These are phyloP conservation scores for Yamadazyma triangularis DNA, from an alignment of 1,139 yeast genomes.

Conservation along the genomic window DNA sequence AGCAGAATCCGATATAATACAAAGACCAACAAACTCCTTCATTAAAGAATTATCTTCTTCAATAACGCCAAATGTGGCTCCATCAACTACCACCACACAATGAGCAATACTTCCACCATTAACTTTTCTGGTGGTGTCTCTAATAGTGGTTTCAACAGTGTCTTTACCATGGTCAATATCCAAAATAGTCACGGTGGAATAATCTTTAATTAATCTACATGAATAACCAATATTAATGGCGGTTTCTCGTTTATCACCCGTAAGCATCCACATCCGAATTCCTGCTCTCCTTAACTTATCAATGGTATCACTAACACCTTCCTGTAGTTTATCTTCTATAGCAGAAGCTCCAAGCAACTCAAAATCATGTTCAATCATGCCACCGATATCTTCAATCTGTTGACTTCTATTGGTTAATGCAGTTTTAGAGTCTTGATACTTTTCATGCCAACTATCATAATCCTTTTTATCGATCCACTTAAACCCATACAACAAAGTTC, in stretches of 20 bases:
- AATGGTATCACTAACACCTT: constrained; percentile 92
- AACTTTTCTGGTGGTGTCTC: constrained; percentile 57
- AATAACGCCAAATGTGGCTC: constrained; percentile 68
- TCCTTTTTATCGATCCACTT: constrained; percentile 61
- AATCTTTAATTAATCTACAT: constrained; percentile 88
- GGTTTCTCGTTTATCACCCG: constrained; percentile 97
- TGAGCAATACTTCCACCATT: constrained; percentile 79
- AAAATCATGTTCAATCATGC: constrained; percentile 59
- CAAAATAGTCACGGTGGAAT: constrained; percentile 79
- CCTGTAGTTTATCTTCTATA: constrained; percentile 93
- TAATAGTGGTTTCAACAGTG: constrained; percentile 48
- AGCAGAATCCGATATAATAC: constrained; percentile 85
- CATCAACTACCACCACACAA: constrained; percentile 91
- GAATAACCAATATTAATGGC: constrained; percentile 97
- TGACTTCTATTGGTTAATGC: constrained; percentile 63
- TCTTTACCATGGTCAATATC: constrained; percentile 54
- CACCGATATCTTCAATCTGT: constrained; percentile 72
- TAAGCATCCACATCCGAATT: constrained; percentile 94
- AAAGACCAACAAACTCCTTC: constrained; percentile 75
- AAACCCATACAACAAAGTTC: constrained; percentile 82
- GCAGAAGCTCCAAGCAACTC: constrained; percentile 90
- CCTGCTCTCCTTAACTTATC: constrained; percentile 92
- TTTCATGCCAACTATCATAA: constrained; percentile 61
- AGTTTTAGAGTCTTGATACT: constrained; percentile 73
- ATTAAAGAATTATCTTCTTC: constrained; percentile 70